Percentiles rank a stretch among this genome's conserved stretches.
phyloP scores from a whole-genome alignment of 2,329 filamentous ascomycete genomes.

The Xylaria arbuscula region DNA sequence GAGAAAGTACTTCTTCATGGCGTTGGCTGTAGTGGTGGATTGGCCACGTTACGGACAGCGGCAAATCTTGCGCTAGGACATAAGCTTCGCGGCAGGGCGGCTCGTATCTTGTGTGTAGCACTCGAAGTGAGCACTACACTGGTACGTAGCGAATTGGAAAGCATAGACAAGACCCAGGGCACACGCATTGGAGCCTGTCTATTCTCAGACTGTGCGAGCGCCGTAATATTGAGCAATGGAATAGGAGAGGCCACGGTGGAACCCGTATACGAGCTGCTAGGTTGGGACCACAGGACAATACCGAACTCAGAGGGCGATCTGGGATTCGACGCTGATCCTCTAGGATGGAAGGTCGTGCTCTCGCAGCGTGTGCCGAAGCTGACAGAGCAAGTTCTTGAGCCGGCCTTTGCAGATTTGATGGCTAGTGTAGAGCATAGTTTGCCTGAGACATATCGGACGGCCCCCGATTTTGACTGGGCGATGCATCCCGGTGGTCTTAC shows the following conservation, averaged over 20 bases:
- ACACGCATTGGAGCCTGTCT: constrained; percentile 73
- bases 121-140: constrained; percentile 71
- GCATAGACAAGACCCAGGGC: constrained; percentile 67
- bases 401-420: constrained; percentile 67
- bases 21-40: constrained; percentile 72
- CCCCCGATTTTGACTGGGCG: constrained; percentile 76
- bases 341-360: constrained; percentile 75
- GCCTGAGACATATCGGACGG: constrained; percentile 56
- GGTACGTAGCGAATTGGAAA: constrained; percentile 73
- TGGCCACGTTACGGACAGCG: constrained; percentile 70
- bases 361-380: constrained; percentile 70
- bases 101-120: constrained; percentile 72
- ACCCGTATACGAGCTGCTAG: constrained; percentile 69
- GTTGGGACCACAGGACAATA: constrained; percentile 72
- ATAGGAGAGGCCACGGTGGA: constrained; percentile 59
- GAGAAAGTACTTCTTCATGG: constrained; percentile 75
- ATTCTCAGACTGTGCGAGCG: constrained; percentile 78
- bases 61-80: constrained; percentile 74
- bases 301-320: constrained; percentile 71
- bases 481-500: constrained; percentile 76
- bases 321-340: constrained; percentile 72
- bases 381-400: constrained; percentile 61
- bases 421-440: constrained; percentile 57
- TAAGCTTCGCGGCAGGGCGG: constrained; percentile 66
- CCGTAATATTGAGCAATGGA: constrained; percentile 72